Conservation (phyloP, 495 filamentous ascomycete species). For the Talaromyces ruber region DNA sequence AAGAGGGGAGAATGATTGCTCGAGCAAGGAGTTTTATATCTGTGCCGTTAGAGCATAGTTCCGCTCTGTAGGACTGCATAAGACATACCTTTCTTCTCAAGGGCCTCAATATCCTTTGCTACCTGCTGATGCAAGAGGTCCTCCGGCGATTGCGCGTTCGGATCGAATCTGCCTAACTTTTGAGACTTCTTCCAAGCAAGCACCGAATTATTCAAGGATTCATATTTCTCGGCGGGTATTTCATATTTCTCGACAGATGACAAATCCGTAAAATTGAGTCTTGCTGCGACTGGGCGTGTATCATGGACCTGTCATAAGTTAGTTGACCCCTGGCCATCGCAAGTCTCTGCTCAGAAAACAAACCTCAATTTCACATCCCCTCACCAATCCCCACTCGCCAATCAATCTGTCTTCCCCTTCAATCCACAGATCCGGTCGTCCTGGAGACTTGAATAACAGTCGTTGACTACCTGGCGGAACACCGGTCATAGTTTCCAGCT, state of each 20-base stretch:
- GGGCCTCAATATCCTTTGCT: constrained; percentile 53
- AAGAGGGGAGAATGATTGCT: constrained; percentile 34
- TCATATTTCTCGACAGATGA: constrained; percentile 79
- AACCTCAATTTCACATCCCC: constrained; percentile 38
- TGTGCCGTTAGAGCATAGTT: constrained; percentile 5
- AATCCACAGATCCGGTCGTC: constrained; percentile 29
- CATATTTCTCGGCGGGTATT: constrained; percentile 75
- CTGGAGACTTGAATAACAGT: constrained; percentile 40
- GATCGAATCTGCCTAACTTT: constrained; percentile 91
- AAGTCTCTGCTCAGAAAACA: constrained; percentile 2
- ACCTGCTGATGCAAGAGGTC: constrained; percentile 59
- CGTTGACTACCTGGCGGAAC: constrained; percentile 74
- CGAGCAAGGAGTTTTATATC: constrained; percentile 25
- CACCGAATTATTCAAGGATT: constrained; percentile 73
- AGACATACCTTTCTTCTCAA: constrained; percentile 48
- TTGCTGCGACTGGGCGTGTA: constrained; percentile 60
- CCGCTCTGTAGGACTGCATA: not conserved
- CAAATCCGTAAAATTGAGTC: constrained; percentile 68
- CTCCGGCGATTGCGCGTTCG: constrained; percentile 55
- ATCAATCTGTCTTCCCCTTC: constrained; percentile 26
- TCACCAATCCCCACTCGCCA: constrained; percentile 30
- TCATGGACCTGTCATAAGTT: constrained; percentile 57
- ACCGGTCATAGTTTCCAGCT: constrained; percentile 90
- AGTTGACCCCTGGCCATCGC: not conserved
- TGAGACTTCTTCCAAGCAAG: constrained; percentile 88